phyloP scores from a whole-genome alignment of 2,329 filamentous ascomycete species.

The Cercospora janseana region DNA sequence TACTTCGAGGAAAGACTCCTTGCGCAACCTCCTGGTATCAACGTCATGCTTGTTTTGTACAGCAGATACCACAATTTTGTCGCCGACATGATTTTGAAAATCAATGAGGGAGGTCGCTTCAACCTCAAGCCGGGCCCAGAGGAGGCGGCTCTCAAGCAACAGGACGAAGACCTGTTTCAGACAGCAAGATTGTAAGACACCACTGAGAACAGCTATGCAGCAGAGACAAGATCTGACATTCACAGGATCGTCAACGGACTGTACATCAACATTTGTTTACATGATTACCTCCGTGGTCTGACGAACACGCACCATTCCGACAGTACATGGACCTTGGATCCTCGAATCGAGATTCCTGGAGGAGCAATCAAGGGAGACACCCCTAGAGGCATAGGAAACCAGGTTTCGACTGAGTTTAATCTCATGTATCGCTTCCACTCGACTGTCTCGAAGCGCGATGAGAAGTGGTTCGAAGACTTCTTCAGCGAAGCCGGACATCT shows the following conservation, averaged over 20 bases:
- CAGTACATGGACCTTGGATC: constrained; percentile 78
- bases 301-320: constrained; percentile 69
- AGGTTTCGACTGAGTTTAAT: constrained; percentile 52
- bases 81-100: constrained; percentile 63
- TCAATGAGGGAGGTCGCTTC: constrained; percentile 66
- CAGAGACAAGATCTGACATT: background rate
- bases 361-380: constrained; percentile 59
- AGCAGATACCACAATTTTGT: constrained; percentile 76
- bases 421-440: constrained; percentile 51
- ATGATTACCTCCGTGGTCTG: constrained; percentile 77
- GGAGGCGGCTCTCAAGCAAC: constrained; percentile 56
- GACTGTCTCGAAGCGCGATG: constrained; percentile 43
- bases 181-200: constrained; percentile 60
- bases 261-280: constrained; percentile 74
- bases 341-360: constrained; percentile 55
- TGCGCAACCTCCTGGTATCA: constrained; percentile 69
- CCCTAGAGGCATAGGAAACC: constrained; percentile 54
- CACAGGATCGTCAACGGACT: constrained; percentile 63
- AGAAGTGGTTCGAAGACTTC: constrained; percentile 42
- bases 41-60: constrained; percentile 73
- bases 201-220: background rate
- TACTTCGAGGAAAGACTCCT: constrained; percentile 70
- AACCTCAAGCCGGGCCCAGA: constrained; percentile 57
- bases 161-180: constrained; percentile 67
- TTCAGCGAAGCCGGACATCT: constrained; percentile 9